phyloP scores from a whole-genome alignment of 2,329 filamentous ascomycete species.

The Anthostomella pinea region DNA sequence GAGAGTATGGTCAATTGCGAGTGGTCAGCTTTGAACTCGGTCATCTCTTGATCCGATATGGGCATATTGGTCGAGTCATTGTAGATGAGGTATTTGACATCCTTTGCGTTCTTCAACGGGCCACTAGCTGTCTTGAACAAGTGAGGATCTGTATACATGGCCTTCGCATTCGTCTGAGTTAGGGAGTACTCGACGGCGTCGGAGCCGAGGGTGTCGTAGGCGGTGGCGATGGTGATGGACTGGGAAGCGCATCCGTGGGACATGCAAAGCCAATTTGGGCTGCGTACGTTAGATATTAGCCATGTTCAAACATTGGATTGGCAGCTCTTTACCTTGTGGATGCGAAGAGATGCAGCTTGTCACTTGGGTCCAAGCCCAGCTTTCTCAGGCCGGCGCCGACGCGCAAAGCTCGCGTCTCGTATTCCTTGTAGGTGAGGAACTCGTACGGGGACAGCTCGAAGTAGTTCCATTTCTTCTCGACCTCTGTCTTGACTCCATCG shows the following conservation, averaged over 20 bases:
- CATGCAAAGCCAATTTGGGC: conserved; percentile 78
- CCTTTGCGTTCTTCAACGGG: conserved; percentile 54
- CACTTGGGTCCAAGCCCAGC: conserved; percentile 64
- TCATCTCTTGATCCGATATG: conserved; percentile 52
- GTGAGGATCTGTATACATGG: conserved; percentile 84
- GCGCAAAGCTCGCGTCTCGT: conserved; percentile 66
- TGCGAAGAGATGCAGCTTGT: conserved; percentile 78
- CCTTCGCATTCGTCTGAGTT: conserved; percentile 72
- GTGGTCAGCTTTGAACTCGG: conserved; percentile 55
- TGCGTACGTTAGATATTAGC: conserved; percentile 33
- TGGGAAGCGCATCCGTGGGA: conserved; percentile 78
- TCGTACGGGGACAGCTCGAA: conserved; percentile 79
- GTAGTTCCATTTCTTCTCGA: conserved; percentile 89
- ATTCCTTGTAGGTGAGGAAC: conserved; percentile 77
- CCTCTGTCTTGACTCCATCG: conserved; percentile 73
- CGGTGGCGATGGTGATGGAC: conserved; percentile 87
- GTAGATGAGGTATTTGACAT: conserved; percentile 60
- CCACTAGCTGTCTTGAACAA: conserved; percentile 61
- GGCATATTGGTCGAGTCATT: conserved; percentile 53
- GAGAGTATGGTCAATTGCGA: conserved; percentile 52
- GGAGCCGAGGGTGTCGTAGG: conserved; percentile 88
- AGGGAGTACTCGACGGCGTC: conserved; percentile 84
- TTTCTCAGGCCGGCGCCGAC: conserved; percentile 72
- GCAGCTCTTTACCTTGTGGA: conserved; percentile 63
- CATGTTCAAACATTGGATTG: conserved; percentile 1